These are phyloP conservation scores for Schizopora paradoxa DNA, from an alignment of 1,284 basidiomycete genomes.

Conservation along the genomic window DNA sequence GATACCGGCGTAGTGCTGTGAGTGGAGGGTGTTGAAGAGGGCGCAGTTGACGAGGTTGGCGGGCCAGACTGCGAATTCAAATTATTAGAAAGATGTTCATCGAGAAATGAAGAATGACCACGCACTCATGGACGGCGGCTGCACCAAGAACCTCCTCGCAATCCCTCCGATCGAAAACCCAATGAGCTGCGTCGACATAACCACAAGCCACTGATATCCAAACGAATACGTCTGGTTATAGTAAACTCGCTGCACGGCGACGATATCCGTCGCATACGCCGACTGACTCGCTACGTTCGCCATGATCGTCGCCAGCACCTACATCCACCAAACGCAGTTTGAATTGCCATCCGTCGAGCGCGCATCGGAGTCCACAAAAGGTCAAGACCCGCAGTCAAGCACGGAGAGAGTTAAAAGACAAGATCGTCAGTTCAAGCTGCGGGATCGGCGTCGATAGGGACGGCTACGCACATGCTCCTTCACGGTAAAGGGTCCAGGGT, in stretches of 20 bases:
- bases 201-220: constrained; percentile 48
- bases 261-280: constrained; percentile 57
- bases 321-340: not conserved
- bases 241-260: constrained; percentile 70
- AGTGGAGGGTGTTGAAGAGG: constrained; percentile 51
- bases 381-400: constrained; percentile 6
- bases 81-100: not conserved
- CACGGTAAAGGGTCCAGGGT: constrained; percentile 73
- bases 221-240: constrained; percentile 65
- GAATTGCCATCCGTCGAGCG: no score
- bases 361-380: not conserved
- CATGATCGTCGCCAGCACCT: constrained; percentile 18
- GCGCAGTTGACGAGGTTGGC: constrained; percentile 45
- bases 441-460: not conserved
- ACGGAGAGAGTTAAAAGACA: not conserved
- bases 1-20: constrained; percentile 43
- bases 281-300: constrained; percentile 33
- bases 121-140: constrained; percentile 27
- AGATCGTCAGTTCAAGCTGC: not conserved
- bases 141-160: constrained; percentile 34
- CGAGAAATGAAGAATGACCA: not conserved
- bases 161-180: constrained; percentile 37
- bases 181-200: constrained; percentile 35
- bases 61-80: constrained; percentile 55
- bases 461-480: constrained; percentile 53